Percentiles rank a stretch among this genome's conserved stretches.
Conservation (phyloP, 768 basidiomycete species). For the Lepiota brunneoincarnata region DNA sequence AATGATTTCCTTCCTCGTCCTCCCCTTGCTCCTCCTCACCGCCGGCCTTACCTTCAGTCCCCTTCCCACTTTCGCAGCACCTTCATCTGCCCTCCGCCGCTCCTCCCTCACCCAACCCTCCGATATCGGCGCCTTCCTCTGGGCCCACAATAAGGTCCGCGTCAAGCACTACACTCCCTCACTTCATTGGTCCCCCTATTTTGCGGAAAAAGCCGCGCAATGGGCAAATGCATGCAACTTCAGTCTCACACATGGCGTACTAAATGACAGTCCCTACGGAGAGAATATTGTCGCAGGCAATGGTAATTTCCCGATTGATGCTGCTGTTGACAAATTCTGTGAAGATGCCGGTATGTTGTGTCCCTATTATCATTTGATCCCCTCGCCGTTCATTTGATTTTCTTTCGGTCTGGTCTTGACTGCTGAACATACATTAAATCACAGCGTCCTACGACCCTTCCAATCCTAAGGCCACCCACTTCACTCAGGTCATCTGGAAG, state of each 20-base stretch:
- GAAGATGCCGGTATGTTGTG: conserved; percentile 41
- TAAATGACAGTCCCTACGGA: conserved; percentile 43
- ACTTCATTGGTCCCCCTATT: conserved; percentile 45
- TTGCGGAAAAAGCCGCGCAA: conserved; percentile 43
- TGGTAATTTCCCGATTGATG: conserved; percentile 37
- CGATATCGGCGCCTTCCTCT: conserved; percentile 33
- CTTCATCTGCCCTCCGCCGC: no score
- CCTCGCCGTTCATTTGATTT: background rate
- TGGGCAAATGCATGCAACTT: conserved; percentile 55
- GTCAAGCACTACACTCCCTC: conserved; percentile 35
- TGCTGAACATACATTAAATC: background rate
- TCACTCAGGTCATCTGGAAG: conserved; percentile 69
- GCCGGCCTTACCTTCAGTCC: background rate
- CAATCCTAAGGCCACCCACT: conserved; percentile 50
- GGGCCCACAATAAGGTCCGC: conserved; percentile 48
- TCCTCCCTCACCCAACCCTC: conserved; percentile 9
- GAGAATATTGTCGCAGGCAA: conserved; percentile 58
- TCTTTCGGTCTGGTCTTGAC: background rate
- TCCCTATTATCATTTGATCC: no score
- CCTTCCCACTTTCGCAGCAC: no score
- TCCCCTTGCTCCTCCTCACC: background rate
- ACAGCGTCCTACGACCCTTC: conserved; percentile 27
- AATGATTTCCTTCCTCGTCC: conserved; percentile 2
- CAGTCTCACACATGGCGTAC: conserved; percentile 41
- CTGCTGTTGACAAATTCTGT: conserved; percentile 47